Evolutionary conservation across 2,329 filamentous ascomycete genomes (phyloP), one percentile per base, ranked within the genome.

Genomic region (Teratosphaeria zuluensis): DNA sequence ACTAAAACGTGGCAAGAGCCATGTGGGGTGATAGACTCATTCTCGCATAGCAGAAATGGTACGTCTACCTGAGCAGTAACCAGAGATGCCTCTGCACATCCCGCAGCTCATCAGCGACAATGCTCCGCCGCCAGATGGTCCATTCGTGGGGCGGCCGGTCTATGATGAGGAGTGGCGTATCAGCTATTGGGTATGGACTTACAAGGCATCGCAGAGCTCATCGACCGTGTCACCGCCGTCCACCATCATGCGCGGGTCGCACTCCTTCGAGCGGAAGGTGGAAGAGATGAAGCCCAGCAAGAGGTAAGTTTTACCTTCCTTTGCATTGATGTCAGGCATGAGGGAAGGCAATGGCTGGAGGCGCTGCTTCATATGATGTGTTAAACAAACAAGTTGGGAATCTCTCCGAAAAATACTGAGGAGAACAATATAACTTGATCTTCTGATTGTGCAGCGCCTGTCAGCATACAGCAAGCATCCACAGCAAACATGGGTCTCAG

Each of bases 361-460:
- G 73, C 69, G 68, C 70, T 78, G 33, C 58, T 59, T 68, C 79
- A 84, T 80, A 95, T 95, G 92, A 95, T 89, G 83, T 72, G 80
- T 81, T 77, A n/a, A 78, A 78, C 81, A 48, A 86, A 89, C 87
- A 95, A 96, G 83, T 85, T 99, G 94, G 94, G 94, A 99, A 99
- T 99, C 94, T 99, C 95, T 99, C 94, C 88, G 90, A 97, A 65
- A 89, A 82, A 84, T 76, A 79, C 82, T 99, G 94, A 89, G 87
- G 94, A 99, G 85, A 90, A 85, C 75, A 80, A 74, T 78, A 81
- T 60, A 86, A 89, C 84, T 87, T 88, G 85, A 84, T 77, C 82
- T 81, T 85, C 84, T 87, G 85, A 88, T 75, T 62, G 48, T 54
- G 55, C 58, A 35, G 16, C 31, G 16, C 33, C 56, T 46, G 42